Base-by-base conservation (phyloP, 169 alveolate genomes). In the Plasmodium knowlesi region DNA sequence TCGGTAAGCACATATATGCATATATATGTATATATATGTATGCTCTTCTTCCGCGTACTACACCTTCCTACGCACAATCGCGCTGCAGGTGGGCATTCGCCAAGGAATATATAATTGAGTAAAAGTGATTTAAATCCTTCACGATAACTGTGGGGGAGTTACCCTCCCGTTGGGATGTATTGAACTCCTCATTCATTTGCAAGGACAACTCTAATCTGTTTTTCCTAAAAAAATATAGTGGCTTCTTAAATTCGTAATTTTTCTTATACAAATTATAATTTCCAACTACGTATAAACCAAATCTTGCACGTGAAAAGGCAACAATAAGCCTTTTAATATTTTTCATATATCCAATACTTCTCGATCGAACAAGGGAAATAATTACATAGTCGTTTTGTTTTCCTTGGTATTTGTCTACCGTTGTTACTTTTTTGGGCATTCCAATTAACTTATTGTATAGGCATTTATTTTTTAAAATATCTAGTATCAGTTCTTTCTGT, bases 281-380 rank as follows among this genome's bases (percentile, higher is more conserved):
- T 30, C 98, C 98, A 50, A 97, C 94, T 34, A 97, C 95, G 92
- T 95, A 97, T 84, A 97, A 93, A 0, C 99, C 99, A 82, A 96
- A 96, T n/a, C 98, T 95, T 30, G 99, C 99, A 80, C 99, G 96
- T 70, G 99, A 97, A 95, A 98, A 96, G 19, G 99, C 99, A 71
- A 98, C 99, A 86, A 98, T 96, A 82, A 98, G 96, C 30, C 99
- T 97, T 82, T 98, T 96, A 30, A 98, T 97, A 89, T 98, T 99
- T n/a, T 99, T 98, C 71, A 98, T 93, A 86, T 96, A 97, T 1
- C 99, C 98, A n/a, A 97, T 97, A 39, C 96, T 93, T 78, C 95
- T 94, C 53, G 99, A 97, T 19, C 99, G 94, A 32, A 98, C 99
- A 43, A 98, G 94, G 2, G 99, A 98, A 22, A 98, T 90, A 30